Base-by-base conservation (phyloP, 164 flowering plant genomes). In the Berberis vulgaris region DNA sequence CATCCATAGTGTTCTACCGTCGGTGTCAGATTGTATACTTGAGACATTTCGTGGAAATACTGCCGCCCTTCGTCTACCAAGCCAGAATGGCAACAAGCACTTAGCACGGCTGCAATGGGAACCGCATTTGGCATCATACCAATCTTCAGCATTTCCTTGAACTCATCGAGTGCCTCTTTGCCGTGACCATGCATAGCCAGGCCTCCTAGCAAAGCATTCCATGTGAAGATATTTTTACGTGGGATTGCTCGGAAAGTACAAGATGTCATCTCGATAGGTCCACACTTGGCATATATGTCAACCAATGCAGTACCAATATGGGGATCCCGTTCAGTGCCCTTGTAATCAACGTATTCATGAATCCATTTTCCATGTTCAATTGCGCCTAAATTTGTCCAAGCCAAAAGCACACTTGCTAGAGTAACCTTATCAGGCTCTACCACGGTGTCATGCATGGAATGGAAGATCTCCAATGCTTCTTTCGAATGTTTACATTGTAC, bases 281-380 rank as follows among this genome's bases (percentile, higher is more conserved):
- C 90, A 69, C 85, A 85, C 54, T 83, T 85, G 3, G 86, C 80
- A 72, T 81, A 81, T 84, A 85, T 81, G 68, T 83, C 85, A 40
- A 83, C 62, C 78, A 85, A 54, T 5, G 84, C 77, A 3, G 84
- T 82, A 64, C 82, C 86, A 41, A 82, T 57, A 62, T 79, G 79
- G 57, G 55, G 57, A 60, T 82, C 85, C 76, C 80, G 73, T 45
- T 71, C 73, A 41, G 81, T 75, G 39, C 75, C 72, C 59, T 43
- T 57, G 1, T 69, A 70, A 1, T 73, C 77, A 40, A 79, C 71
- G 58, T 74, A 82, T 69, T 82, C 76, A 40, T 80, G 83, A 11
- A 84, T 71, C 83, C 84, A 81, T 67, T 77, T 77, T 7, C 89
- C 86, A 56, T 55, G 70, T 61, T 75, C 82, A 43, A 82, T 68